Evolutionary conservation across 306 rosid species (phyloP).

Genomic region (Glycine soja): DNA sequence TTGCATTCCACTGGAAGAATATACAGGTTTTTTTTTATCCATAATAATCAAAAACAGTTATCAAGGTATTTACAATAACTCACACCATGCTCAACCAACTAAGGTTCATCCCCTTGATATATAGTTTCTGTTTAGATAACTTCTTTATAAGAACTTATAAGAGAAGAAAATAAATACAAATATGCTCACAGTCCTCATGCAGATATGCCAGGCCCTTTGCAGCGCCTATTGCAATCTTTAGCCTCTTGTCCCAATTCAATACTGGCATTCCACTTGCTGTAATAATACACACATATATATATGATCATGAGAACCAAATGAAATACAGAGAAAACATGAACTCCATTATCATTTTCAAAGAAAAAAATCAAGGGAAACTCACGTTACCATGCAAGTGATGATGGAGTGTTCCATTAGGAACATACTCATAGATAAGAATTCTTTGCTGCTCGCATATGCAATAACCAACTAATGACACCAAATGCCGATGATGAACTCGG

Average conservation of each 20-base stretch:
- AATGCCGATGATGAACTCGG: constrained; percentile 91
- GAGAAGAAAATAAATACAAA: not conserved
- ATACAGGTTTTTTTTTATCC: not conserved
- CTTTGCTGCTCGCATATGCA: constrained; percentile 78
- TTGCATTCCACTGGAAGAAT: constrained; percentile 1
- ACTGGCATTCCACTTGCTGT: constrained; percentile 71
- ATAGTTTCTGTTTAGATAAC: not conserved
- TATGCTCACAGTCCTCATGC: constrained; percentile 90
- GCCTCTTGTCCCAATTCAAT: constrained; percentile 81
- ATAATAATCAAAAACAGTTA: no score
- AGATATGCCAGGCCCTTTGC: constrained; percentile 93
- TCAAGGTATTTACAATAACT: no score
- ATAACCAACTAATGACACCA: constrained; percentile 91
- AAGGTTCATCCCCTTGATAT: no score
- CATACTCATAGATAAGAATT: constrained; percentile 83
- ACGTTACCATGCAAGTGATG: constrained; percentile 87
- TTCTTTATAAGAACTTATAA: not conserved
- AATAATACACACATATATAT: not conserved
- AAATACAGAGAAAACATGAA: not conserved
- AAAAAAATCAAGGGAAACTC: constrained; percentile 47
- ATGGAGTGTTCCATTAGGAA: constrained; percentile 87
- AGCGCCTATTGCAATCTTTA: constrained; percentile 86
- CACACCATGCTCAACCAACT: no score
- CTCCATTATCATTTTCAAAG: not conserved
- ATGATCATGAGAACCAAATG: constrained; percentile 39